Conservation (phyloP, 768 basidiomycete genomes). For the Rubroboletus pulcherrimus region DNA sequence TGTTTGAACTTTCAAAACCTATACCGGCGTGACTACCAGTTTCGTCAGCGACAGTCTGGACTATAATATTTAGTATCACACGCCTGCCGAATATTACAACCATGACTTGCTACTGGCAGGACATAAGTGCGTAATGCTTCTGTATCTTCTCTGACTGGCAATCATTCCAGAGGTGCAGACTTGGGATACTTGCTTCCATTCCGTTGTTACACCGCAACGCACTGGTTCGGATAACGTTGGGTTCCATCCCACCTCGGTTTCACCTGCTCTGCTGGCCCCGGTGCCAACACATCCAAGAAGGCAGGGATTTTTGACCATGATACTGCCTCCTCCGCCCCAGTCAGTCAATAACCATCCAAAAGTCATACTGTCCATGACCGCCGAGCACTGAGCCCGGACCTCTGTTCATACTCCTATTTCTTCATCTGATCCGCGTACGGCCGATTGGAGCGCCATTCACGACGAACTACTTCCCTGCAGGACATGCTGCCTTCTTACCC, state of each 20-base stretch:
- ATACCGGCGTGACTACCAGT: not conserved
- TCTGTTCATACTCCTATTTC: constrained; percentile 13
- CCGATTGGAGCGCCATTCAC: constrained; percentile 1
- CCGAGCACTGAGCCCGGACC: constrained; percentile 4
- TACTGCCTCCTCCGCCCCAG: not conserved
- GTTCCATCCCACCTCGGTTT: not conserved
- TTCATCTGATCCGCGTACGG: constrained; percentile 17
- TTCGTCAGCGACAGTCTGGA: not conserved
- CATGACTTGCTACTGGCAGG: not conserved
- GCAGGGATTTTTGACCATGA: not conserved
- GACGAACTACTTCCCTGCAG: constrained; percentile 5
- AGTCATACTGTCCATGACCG: not conserved
- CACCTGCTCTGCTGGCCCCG: not conserved
- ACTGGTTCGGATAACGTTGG: not conserved
- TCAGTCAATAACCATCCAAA: not conserved
- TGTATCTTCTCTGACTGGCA: not conserved
- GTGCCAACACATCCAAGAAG: not conserved
- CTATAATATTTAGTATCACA: constrained; percentile 4
- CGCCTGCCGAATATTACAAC: constrained; percentile 3
- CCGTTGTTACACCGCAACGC: not conserved
- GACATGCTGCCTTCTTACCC: not conserved
- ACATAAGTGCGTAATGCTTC: not conserved
- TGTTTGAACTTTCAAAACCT: constrained; percentile 8
- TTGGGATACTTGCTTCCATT: not conserved
- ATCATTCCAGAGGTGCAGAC: not conserved